Conservation (phyloP, 306 rosid species). For the Luffa aegyptiaca region DNA sequence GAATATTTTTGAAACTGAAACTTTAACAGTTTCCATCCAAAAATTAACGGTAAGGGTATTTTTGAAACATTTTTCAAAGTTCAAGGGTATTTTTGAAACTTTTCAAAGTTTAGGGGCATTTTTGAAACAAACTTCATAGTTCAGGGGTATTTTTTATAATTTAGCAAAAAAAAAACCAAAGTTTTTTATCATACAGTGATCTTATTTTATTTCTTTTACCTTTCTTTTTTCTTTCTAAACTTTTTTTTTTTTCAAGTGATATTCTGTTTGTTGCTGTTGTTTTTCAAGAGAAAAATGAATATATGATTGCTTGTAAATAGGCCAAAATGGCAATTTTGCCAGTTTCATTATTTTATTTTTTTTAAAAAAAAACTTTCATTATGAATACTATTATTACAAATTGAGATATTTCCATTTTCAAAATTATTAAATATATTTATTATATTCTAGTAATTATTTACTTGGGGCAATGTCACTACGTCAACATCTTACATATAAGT, state of each 20-base stretch:
- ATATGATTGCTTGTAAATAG: neutral
- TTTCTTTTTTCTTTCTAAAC: neutral
- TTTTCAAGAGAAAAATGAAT: too few species aligned
- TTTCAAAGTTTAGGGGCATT: too few species aligned
- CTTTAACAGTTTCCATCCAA: too few species aligned
- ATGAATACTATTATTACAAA: neutral
- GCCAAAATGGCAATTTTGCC: neutral
- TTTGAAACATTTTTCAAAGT: too few species aligned
- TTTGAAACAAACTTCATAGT: too few species aligned
- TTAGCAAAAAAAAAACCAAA: too few species aligned
- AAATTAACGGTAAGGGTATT: too few species aligned
- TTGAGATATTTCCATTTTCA: neutral
- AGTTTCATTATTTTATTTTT: neutral
- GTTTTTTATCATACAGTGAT: too few species aligned
- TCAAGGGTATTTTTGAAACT: too few species aligned
- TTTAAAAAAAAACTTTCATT: neutral
- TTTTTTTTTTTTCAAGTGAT: neutral
- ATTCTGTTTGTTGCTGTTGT: too few species aligned
- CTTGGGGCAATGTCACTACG: neutral
- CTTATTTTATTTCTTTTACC: neutral
- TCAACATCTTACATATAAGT: neutral
- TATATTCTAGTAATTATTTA: neutral
- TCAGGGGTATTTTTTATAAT: too few species aligned
- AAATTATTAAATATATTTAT: neutral
- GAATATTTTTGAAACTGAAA: too few species aligned